A percentile compares a stretch with the other conserved stretches of the same genome.
phyloP scores from a whole-genome alignment of 345 rosid genomes.

The Eucalyptus erythrocorys region DNA sequence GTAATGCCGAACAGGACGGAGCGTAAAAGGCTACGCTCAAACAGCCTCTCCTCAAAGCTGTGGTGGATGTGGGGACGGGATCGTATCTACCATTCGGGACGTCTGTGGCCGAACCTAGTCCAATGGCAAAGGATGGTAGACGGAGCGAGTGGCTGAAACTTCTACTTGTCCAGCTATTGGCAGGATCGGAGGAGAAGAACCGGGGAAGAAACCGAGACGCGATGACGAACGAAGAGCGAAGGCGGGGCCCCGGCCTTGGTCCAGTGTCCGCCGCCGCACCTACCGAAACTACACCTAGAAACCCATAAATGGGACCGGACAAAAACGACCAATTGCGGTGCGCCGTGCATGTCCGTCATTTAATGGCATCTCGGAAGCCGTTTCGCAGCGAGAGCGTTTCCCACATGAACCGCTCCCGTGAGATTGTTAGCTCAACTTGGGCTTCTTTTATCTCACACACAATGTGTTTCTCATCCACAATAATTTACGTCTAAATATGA shows the following conservation, averaged over 20 bases:
- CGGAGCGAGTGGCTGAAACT: neutral
- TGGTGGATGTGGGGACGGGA: neutral
- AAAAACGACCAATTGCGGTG: neutral
- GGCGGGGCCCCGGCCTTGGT: neutral
- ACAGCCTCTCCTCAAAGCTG: neutral
- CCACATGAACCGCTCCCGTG: neutral
- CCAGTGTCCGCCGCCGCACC: neutral
- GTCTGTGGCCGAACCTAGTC: neutral
- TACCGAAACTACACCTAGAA: rapidly evolving
- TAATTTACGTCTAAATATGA: no score
- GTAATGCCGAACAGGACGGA: neutral
- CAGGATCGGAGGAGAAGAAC: neutral
- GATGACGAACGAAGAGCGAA: neutral
- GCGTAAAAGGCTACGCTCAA: neutral
- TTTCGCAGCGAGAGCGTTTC: neutral
- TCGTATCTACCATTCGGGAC: neutral
- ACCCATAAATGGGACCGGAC: neutral
- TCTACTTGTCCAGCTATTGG: neutral
- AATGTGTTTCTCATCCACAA: rapidly evolving
- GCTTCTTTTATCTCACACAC: no score
- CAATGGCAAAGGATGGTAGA: neutral
- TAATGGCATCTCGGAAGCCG: neutral
- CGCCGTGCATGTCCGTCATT: neutral
- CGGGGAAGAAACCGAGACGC: neutral
- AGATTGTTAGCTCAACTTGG: neutral